Evolutionary conservation across 495 filamentous ascomycete genomes (phyloP).

Genomic region (Filosporella fistucella): DNA sequence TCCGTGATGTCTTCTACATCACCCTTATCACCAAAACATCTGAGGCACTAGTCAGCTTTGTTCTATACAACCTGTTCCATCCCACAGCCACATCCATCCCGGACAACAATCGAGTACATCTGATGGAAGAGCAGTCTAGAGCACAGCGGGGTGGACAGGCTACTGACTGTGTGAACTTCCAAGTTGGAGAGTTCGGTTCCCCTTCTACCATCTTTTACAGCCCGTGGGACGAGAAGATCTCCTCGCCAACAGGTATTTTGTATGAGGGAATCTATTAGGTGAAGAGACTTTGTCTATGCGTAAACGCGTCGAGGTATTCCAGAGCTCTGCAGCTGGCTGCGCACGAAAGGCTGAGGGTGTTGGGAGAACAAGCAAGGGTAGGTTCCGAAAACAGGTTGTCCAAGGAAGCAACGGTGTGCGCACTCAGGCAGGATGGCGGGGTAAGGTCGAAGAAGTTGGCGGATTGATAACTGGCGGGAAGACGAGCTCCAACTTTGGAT

Average conservation of each 20-base stretch:
- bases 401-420: constrained; percentile 2
- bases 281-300: constrained; percentile 8
- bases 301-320: constrained; percentile 12
- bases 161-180: constrained; percentile 99
- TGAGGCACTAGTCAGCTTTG: constrained; percentile 30
- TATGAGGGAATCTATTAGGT: not conserved
- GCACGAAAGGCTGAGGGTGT: constrained; percentile 20
- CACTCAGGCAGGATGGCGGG: no score
- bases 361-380: constrained; percentile 17
- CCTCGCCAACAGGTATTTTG: constrained; percentile 15
- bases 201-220: constrained; percentile 86
- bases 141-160: constrained; percentile 7
- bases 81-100: no score
- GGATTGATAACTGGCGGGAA: no score
- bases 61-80: not conserved
- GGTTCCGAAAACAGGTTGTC: constrained; percentile 7
- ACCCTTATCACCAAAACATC: constrained; percentile 99
- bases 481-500: constrained; percentile 1
- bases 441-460: no score
- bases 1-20: constrained; percentile 99
- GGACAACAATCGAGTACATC: no score
- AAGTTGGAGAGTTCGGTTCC: constrained; percentile 89
- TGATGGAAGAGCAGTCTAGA: no score
- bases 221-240: constrained; percentile 23
- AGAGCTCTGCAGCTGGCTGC: not conserved